Conservation (phyloP, 2,329 filamentous ascomycete species). For the Hortaea werneckii region DNA sequence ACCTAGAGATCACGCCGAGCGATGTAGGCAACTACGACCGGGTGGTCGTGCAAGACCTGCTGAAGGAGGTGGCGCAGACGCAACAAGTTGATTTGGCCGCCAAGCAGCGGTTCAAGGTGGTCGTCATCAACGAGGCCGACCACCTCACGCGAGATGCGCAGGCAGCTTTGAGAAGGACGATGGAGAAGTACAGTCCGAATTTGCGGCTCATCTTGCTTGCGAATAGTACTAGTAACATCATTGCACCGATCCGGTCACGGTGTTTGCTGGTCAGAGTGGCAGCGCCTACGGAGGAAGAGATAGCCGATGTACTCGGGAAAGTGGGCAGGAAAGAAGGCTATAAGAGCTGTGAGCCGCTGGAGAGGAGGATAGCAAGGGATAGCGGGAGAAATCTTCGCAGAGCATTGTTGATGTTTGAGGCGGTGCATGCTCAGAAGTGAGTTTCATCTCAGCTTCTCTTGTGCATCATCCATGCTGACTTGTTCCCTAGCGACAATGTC, state of each 20-base stretch:
- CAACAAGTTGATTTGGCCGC: conserved; percentile 95
- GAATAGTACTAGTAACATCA: conserved; percentile 96
- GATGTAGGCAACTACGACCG: conserved; percentile 95
- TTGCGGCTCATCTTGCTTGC: conserved; percentile 82
- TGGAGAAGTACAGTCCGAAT: conserved; percentile 99
- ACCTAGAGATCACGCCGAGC: conserved; percentile 94
- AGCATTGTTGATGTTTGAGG: conserved; percentile 92
- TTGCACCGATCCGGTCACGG: conserved; percentile 86
- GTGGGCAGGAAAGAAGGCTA: conserved; percentile 75
- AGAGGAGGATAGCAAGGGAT: conserved; percentile 77
- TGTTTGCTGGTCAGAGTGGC: conserved; percentile 86
- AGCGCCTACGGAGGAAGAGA: conserved; percentile 76
- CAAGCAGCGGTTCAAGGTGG: conserved; percentile 91
- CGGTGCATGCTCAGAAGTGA: conserved; percentile 94
- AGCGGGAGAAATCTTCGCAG: conserved; percentile 83
- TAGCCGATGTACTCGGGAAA: conserved; percentile 60
- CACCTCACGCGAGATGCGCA: conserved; percentile 89
- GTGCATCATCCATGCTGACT: too few species aligned
- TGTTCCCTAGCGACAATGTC: conserved; percentile 86
- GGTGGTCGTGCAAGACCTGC: conserved; percentile 86
- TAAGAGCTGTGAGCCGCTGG: conserved; percentile 63
- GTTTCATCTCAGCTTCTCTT: too few species aligned
- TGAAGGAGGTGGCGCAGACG: conserved; percentile 97
- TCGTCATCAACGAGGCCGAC: conserved; percentile 98
- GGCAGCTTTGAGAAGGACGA: conserved; percentile 84